Percentiles rank a stretch among this genome's conserved stretches.
Conservation (phyloP, 2,329 filamentous ascomycete species). For the Raffaelea arxii region DNA sequence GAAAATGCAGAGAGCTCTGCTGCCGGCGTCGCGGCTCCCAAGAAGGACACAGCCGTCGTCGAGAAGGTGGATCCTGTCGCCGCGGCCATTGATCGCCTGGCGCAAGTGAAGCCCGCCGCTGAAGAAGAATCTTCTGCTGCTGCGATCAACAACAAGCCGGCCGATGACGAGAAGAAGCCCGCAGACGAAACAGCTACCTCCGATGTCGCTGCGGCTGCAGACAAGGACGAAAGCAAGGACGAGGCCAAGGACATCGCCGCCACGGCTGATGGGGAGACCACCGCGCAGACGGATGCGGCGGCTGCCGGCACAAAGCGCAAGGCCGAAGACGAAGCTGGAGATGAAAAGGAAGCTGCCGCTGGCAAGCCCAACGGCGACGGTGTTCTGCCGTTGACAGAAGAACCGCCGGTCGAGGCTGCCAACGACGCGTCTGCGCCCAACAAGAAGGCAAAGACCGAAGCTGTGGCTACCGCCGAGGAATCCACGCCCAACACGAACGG, state of each 20-base stretch:
- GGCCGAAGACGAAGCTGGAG: conserved; percentile 11
- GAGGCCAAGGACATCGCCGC: neutral
- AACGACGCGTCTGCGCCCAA: conserved; percentile 8
- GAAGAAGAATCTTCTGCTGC: no score
- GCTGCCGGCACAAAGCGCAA: conserved; percentile 16
- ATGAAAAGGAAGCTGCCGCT: neutral
- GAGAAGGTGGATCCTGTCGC: no score
- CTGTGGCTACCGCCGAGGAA: neutral
- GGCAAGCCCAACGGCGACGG: neutral
- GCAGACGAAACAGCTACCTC: neutral
- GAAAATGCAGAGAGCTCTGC: no score
- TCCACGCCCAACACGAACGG: conserved; percentile 1
- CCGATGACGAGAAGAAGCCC: neutral
- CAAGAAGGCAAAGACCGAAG: conserved; percentile 12
- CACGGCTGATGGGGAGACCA: neutral
- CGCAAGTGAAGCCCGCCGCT: no score
- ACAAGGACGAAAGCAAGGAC: neutral
- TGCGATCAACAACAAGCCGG: neutral
- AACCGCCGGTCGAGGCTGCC: neutral
- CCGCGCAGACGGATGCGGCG: neutral
- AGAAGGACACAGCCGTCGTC: no score
- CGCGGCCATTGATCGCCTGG: no score
- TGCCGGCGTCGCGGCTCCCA: no score
- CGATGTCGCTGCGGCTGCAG: neutral
- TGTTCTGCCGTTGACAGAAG: neutral